Evolutionary conservation across 192 early-diverging fungal genomes (phyloP).

Genomic region (Dissophora globulifera): DNA sequence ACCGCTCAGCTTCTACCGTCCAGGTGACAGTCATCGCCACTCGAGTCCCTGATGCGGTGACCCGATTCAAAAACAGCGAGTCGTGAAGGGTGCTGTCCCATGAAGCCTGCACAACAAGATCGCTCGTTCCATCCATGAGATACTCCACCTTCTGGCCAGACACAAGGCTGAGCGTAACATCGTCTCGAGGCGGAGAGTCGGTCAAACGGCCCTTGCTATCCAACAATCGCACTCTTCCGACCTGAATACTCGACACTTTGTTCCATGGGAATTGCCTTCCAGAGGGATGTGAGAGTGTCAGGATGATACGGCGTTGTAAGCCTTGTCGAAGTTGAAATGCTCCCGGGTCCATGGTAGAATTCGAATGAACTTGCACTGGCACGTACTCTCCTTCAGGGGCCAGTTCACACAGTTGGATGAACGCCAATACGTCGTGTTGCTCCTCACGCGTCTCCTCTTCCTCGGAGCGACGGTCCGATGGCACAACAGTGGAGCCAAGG

Average conservation of each 20-base stretch:
- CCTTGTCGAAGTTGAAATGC: constrained; percentile 79
- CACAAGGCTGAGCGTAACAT: constrained; percentile 58
- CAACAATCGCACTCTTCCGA: constrained; percentile 60
- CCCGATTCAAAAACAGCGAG: constrained; percentile 68
- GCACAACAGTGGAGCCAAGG: constrained; percentile 44
- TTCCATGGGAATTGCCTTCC: constrained; percentile 71
- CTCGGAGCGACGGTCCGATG: constrained; percentile 59
- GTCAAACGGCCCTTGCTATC: constrained; percentile 70
- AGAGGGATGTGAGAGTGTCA: constrained; percentile 74
- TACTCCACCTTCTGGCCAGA: constrained; percentile 61
- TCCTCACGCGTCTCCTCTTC: constrained; percentile 73
- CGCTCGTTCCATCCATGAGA: constrained; percentile 71
- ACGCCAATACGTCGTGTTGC: constrained; percentile 73
- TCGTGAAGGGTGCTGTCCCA: constrained; percentile 86
- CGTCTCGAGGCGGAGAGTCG: constrained; percentile 63
- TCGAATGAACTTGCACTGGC: constrained; percentile 63
- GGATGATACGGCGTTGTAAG: constrained; percentile 73
- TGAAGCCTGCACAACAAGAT: constrained; percentile 62
- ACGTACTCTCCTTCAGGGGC: constrained; percentile 69
- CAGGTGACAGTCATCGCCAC: constrained; percentile 68
- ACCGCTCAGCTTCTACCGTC: constrained; percentile 67
- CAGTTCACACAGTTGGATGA: constrained; percentile 75
- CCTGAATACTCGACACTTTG: constrained; percentile 50
- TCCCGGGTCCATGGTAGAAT: constrained; percentile 56
- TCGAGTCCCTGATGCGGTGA: constrained; percentile 67